These are phyloP conservation scores for Aspergillus calidoustus DNA, from an alignment of 2,329 filamentous ascomycete species.

Conservation along the genomic window DNA sequence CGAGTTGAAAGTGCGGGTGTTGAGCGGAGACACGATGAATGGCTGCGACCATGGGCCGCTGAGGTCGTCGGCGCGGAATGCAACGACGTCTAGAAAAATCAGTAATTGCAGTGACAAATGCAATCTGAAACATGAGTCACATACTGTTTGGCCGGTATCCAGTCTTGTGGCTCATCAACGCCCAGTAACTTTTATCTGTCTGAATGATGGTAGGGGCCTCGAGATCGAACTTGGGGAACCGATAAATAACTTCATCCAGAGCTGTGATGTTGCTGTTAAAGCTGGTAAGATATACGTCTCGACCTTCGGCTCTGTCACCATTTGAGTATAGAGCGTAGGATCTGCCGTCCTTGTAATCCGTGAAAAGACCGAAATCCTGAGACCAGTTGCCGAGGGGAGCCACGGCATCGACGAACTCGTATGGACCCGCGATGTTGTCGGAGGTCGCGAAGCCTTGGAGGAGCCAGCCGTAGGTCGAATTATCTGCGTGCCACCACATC, in stretches of 20 bases:
- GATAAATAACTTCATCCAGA: slow-evolving; percentile 57
- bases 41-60: slow-evolving; percentile 60
- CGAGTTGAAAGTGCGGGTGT: slow-evolving; percentile 59
- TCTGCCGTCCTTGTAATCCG: slow-evolving; percentile 61
- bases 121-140: too few species aligned
- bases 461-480: slow-evolving; percentile 60
- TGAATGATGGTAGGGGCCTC: slow-evolving; percentile 66
- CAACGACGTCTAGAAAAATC: slow-evolving; percentile 63
- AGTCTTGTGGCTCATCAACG: slow-evolving; percentile 67
- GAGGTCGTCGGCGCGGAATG: slow-evolving; percentile 58
- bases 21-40: slow-evolving; percentile 56
- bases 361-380: slow-evolving; percentile 66
- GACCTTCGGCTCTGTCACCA: slow-evolving; percentile 58
- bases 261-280: slow-evolving; percentile 59
- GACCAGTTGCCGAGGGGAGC: slow-evolving; percentile 66
- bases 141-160: slow-evolving; percentile 64
- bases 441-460: slow-evolving; percentile 62
- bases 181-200: slow-evolving; percentile 64
- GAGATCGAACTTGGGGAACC: slow-evolving; percentile 64
- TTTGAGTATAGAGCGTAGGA: slow-evolving; percentile 65
- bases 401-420: slow-evolving; percentile 59
- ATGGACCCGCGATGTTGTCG: slow-evolving; percentile 58
- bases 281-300: slow-evolving; percentile 61
- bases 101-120: too few species aligned
- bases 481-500: slow-evolving; percentile 67